Evolutionary conservation across 139 green algal species (phyloP).

Genomic region (Haematococcus lacustris): DNA sequence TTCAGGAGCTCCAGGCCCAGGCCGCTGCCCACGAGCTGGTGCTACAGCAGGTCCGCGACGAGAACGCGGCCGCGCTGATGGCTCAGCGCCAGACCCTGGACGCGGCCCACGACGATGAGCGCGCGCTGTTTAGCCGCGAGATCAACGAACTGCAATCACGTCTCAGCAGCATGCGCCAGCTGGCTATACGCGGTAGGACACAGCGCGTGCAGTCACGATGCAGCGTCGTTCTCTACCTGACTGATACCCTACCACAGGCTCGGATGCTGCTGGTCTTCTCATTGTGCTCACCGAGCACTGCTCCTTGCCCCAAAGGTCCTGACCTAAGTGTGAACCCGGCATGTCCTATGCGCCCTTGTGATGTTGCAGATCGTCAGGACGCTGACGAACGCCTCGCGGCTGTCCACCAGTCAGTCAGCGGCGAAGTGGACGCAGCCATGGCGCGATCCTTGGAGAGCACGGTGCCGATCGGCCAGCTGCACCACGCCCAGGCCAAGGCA

Average conservation of each 20-base stretch:
- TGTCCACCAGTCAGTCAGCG: neutral
- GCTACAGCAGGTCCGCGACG: conserved; percentile 18
- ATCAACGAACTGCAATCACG: conserved; percentile 17
- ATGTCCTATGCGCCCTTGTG: too few species aligned
- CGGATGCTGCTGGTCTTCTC: too few species aligned
- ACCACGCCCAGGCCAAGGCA: conserved; percentile 12
- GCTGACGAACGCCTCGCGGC: neutral
- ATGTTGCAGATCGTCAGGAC: conserved; percentile 1
- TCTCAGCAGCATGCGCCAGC: neutral
- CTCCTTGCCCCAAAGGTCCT: too few species aligned
- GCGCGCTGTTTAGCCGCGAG: conserved; percentile 26
- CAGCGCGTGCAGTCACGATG: neutral
- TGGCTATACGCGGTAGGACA: conserved; percentile 8
- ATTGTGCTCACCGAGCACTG: too few species aligned
- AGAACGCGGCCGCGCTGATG: conserved; percentile 19
- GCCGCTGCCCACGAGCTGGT: conserved; percentile 25
- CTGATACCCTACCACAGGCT: too few species aligned
- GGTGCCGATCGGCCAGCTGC: conserved; percentile 11
- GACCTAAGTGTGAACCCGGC: too few species aligned
- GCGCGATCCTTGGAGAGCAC: neutral
- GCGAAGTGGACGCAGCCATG: conserved; percentile 3
- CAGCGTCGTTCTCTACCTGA: neutral
- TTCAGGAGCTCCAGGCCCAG: conserved; percentile 33
- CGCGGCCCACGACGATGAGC: conserved; percentile 26
- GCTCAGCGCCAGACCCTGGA: conserved; percentile 19